Evolutionary conservation across 139 green algal genomes (phyloP).

Genomic region (Volvox africanus): DNA sequence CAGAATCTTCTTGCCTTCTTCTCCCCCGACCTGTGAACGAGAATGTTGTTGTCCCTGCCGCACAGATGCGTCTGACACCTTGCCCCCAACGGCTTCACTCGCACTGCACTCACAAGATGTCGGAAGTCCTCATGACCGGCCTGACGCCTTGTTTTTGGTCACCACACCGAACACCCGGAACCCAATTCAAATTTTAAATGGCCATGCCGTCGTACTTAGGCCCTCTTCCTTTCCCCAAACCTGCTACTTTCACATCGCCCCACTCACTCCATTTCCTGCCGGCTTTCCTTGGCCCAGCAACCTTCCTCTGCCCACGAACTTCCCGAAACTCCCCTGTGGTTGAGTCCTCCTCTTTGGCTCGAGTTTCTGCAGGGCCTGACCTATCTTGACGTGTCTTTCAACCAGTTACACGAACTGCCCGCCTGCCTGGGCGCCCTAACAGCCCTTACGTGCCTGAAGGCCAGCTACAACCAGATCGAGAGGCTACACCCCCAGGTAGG

Average conservation of each 20-base stretch:
- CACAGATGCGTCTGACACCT: no score
- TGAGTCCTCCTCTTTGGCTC: background rate
- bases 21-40: no score
- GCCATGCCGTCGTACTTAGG: no score
- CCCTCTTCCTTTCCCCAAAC: background rate
- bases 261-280: no score
- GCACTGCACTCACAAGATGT: no score
- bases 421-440: slow-evolving; percentile 7
- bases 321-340: background rate
- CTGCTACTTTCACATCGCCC: background rate
- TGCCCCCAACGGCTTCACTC: no score
- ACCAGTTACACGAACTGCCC: slow-evolving; percentile 20
- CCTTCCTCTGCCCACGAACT: background rate
- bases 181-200: background rate
- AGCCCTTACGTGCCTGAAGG: background rate
- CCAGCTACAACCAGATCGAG: slow-evolving; percentile 30
- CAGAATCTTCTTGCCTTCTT: no score
- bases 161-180: no score
- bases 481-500: slow-evolving; percentile 9
- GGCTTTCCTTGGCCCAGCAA: background rate
- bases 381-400: slow-evolving; percentile 26
- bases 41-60: no score
- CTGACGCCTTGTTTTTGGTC: no score
- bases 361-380: background rate
- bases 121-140: no score